These are phyloP conservation scores for Cinchona pubescens DNA, from an alignment of 257 asterid genomes.

Conservation along the genomic window DNA sequence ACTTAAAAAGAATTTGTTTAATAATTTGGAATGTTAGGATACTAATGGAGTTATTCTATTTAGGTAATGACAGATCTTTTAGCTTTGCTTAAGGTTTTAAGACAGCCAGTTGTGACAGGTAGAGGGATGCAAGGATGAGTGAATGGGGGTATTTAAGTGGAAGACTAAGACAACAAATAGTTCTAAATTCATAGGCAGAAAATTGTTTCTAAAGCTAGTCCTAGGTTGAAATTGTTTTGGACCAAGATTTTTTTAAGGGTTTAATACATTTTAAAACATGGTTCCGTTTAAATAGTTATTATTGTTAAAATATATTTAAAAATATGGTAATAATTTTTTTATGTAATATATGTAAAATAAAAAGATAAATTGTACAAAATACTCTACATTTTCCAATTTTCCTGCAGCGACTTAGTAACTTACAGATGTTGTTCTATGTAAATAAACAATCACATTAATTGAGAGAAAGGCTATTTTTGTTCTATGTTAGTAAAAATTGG, in stretches of 20 bases:
- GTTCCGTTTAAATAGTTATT: background rate
- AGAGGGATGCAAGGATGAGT: conserved; percentile 13
- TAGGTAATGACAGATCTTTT: conserved; percentile 24
- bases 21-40: conserved; percentile 17
- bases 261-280: background rate
- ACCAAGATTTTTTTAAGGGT: background rate
- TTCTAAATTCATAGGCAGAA: background rate
- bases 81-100: conserved; percentile 5
- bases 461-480: conserved; percentile 1
- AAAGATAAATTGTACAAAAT: background rate
- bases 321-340: too few relatives aligned
- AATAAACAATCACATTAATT: background rate
- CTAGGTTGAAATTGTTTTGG: conserved; percentile 6
- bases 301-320: too few relatives aligned
- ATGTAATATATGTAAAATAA: too few relatives aligned
- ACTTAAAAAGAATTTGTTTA: conserved; percentile 1
- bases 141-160: background rate
- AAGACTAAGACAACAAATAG: background rate
- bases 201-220: background rate
- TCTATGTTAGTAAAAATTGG: background rate
- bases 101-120: conserved; percentile 4
- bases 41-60: background rate
- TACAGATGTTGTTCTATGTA: background rate
- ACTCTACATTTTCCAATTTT: background rate
- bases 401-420: background rate